Base-by-base conservation (phyloP, 257 asterid genomes). In the Penstemon davidsonii region DNA sequence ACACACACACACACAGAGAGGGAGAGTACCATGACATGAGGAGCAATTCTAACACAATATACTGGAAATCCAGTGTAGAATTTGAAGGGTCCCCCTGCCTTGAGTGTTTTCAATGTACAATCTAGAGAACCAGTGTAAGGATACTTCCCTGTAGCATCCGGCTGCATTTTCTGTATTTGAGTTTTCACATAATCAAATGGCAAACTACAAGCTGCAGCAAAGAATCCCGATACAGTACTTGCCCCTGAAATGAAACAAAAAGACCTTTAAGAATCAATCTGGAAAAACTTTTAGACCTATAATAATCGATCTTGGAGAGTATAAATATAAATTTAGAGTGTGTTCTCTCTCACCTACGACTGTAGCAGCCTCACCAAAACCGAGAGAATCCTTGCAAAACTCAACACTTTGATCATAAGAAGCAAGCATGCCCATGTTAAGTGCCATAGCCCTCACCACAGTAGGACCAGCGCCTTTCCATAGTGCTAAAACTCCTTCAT, bases 391-490 rank as follows among this genome's bases (percentile, higher is more conserved):
- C 82, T 69, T 86, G 71, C 66, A 88, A 73, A 88, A 86, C 82
- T 94, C 99, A 36, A 84, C 88, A 75, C 91, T 84, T 74, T 94
- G 99, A 43, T 94, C 99, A 73, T 94, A 94, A 54, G 97, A 94
- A 60, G 99, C 92, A 73, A 94, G 96, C 99, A 94, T 94, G 47
- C 99, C 99, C 99, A 91, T 94, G 81, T 94, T 94, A 58, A 94
- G 87, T n/a, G 97, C 96, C 99, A 94, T 94, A 41, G 99, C 99
- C 85, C 99, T 87, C 50, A 94, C 99, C 45, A 94, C 99, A 15
- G 99, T 91, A 5, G 99, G 99, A 57, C 96, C 99, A 5, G 99
- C 97, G 46, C 99, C 99, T 86, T 94, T 94, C 99, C 99, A 94
- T 11, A 91, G 91, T 1, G 99, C 89, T 75, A 87, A 68, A 5